A percentile compares a stretch with the other conserved stretches of the same genome.
phyloP scores from a whole-genome alignment of 805 yeast species.

The Maudiozyma saulgeensis region DNA sequence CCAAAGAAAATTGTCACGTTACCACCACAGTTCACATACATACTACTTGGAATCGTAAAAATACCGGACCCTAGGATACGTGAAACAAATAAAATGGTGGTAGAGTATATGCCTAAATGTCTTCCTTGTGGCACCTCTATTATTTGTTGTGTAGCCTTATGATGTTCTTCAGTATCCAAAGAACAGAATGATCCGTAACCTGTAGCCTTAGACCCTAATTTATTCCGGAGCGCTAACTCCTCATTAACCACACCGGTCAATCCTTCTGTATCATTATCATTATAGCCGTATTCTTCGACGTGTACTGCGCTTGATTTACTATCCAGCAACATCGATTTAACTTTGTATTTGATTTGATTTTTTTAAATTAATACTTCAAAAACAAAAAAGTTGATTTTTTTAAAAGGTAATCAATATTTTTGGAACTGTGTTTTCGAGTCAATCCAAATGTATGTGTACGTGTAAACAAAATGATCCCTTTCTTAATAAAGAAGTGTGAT shows the following conservation, averaged over 20 bases:
- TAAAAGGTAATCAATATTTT: no score
- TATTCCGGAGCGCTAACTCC: not conserved
- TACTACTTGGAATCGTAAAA: slow-evolving; percentile 60
- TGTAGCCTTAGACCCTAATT: not conserved
- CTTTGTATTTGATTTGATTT: no score
- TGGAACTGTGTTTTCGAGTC: no score
- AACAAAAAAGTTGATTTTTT: no score
- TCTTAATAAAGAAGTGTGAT: no score
- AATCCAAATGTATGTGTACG: no score
- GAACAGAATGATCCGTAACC: slow-evolving; percentile 7
- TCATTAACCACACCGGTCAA: not conserved
- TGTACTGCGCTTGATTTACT: not conserved
- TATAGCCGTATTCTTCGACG: not conserved
- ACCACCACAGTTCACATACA: slow-evolving; percentile 60
- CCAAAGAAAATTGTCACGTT: slow-evolving; percentile 49
- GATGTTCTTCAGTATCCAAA: slow-evolving; percentile 3
- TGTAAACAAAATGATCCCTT: no score
- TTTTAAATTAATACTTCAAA: no score
- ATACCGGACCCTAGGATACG: slow-evolving; percentile 74
- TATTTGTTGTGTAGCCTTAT: slow-evolving; percentile 2
- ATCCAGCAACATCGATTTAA: no score
- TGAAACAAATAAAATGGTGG: slow-evolving; percentile 53
- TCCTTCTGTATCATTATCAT: not conserved
- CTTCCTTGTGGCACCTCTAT: slow-evolving; percentile 55
- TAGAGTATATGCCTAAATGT: slow-evolving; percentile 60